Percentiles rank a stretch among this genome's conserved stretches.
Conservation (phyloP, 2,329 filamentous ascomycete species). For the Beauveria medogensis region DNA sequence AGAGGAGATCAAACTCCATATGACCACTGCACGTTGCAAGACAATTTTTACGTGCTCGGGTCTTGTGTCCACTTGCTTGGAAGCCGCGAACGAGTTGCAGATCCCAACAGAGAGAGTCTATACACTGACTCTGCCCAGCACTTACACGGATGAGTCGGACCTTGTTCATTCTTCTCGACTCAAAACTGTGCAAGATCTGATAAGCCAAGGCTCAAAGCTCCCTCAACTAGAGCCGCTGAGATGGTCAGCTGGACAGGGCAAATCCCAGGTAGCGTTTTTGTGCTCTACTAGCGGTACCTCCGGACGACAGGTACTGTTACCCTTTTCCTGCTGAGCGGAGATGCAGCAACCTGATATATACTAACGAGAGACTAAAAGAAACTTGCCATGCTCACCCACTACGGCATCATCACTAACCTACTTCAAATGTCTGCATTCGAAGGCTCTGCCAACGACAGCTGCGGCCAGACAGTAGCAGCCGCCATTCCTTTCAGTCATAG, state of each 20-base stretch:
- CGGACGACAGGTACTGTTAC: conserved; percentile 9
- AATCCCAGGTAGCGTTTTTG: conserved; percentile 4
- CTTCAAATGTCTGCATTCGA: not conserved
- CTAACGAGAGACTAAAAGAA: not conserved
- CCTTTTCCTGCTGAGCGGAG: too few species aligned
- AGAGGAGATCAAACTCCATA: not conserved
- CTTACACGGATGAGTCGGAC: not conserved
- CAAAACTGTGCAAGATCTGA: not conserved
- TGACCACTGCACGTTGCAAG: not conserved
- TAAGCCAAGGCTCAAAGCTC: not conserved
- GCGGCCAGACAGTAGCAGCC: not conserved
- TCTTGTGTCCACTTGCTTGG: not conserved
- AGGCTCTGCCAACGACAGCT: not conserved
- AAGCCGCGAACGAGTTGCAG: not conserved
- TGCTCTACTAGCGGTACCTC: conserved; percentile 14
- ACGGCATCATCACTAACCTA: conserved; percentile 7
- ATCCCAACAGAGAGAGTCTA: not conserved
- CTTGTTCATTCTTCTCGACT: not conserved
- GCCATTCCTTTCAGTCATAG: conserved; percentile 3
- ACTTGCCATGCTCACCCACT: conserved; percentile 1
- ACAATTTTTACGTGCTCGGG: not conserved
- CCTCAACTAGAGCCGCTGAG: not conserved
- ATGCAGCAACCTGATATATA: not conserved
- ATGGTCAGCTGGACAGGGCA: not conserved
- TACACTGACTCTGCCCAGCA: not conserved